phyloP scores from a whole-genome alignment of 2,329 filamentous ascomycete species.

The Scolecobasidium constrictum region DNA sequence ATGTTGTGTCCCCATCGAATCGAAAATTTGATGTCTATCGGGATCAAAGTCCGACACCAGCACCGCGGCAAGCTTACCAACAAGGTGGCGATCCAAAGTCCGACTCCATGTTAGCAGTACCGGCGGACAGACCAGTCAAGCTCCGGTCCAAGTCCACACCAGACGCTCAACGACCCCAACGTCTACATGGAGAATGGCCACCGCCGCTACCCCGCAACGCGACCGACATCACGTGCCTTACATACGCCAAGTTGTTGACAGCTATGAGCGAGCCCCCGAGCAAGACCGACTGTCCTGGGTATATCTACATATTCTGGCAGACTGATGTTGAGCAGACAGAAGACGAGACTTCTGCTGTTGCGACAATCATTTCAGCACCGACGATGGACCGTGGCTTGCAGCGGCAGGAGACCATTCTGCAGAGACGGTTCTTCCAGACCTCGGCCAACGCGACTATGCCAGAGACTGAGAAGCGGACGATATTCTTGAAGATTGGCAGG shows the following conservation, averaged over 20 bases:
- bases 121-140: not conserved
- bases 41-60: constrained; percentile 1
- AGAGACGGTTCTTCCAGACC: constrained; percentile 8
- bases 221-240: not conserved
- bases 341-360: constrained; percentile 33
- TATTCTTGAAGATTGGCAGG: constrained; percentile 49
- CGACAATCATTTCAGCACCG: constrained; percentile 34
- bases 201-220: constrained; percentile 9
- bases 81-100: constrained; percentile 1
- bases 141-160: constrained; percentile 7
- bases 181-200: constrained; percentile 7
- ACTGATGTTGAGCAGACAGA: constrained; percentile 53
- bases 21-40: constrained; percentile 4
- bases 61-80: constrained; percentile 1
- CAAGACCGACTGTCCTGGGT: constrained; percentile 41
- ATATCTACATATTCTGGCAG: constrained; percentile 99
- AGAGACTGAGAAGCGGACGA: constrained; percentile 6
- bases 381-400: constrained; percentile 29
- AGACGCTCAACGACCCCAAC: constrained; percentile 2
- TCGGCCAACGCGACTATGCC: constrained; percentile 1
- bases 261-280: constrained; percentile 9
- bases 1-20: not conserved
- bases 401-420: constrained; percentile 12
- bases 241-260: constrained; percentile 8
- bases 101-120: not conserved